phyloP scores from a whole-genome alignment of 2,329 filamentous ascomycete genomes.

The Xylariaceae sp. region DNA sequence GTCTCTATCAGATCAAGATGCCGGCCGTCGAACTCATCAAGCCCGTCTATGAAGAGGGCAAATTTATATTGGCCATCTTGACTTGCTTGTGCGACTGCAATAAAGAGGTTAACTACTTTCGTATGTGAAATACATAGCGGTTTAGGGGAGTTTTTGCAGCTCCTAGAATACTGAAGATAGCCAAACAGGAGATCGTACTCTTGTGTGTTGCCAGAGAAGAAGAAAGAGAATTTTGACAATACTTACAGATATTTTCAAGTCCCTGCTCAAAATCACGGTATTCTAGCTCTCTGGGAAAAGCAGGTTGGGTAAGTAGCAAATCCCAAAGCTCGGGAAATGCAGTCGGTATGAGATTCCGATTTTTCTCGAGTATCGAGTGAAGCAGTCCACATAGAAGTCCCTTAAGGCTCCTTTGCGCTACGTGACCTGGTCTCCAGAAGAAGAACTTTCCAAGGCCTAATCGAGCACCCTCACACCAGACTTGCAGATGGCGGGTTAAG shows the following conservation, averaged over 20 bases:
- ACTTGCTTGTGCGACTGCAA: not conserved
- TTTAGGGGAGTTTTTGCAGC: too few species aligned
- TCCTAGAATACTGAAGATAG: too few species aligned
- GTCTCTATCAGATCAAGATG: slow-evolving; percentile 21
- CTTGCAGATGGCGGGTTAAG: not conserved
- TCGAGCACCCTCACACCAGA: slow-evolving; percentile 19
- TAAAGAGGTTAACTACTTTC: too few species aligned
- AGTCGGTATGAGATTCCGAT: slow-evolving; percentile 17
- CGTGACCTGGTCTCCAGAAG: slow-evolving; percentile 31
- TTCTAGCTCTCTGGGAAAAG: slow-evolving; percentile 12
- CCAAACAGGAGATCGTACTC: too few species aligned
- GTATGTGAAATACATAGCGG: too few species aligned
- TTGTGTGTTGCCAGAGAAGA: too few species aligned
- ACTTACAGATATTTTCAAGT: slow-evolving; percentile 17
- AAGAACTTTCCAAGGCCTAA: slow-evolving; percentile 24
- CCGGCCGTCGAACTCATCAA: slow-evolving; percentile 31
- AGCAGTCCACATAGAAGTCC: slow-evolving; percentile 30
- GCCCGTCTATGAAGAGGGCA: slow-evolving; percentile 29
- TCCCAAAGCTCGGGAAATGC: slow-evolving; percentile 27
- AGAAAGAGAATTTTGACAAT: too few species aligned
- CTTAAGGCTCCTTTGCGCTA: slow-evolving; percentile 27
- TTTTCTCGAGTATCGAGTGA: slow-evolving; percentile 16
- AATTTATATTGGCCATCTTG: slow-evolving; percentile 12
- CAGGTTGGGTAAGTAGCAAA: not conserved
- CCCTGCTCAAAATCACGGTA: slow-evolving; percentile 16